phyloP scores from a whole-genome alignment of 306 rosid species.

The Abrus precatorius region DNA sequence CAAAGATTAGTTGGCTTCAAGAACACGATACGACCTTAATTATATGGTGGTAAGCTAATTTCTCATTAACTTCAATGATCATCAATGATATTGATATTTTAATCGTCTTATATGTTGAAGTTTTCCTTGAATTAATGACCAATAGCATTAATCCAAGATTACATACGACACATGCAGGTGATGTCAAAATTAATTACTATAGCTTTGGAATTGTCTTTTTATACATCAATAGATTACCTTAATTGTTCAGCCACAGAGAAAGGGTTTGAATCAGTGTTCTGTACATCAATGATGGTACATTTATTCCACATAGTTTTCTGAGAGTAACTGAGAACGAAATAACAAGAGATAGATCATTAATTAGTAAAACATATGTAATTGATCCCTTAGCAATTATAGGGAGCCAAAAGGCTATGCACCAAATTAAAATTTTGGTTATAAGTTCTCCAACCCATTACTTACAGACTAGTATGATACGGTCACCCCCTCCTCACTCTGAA shows the following conservation, averaged over 20 bases:
- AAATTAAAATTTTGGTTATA: not conserved
- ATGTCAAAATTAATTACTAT: slow-evolving; percentile 51
- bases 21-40: slow-evolving; percentile 49
- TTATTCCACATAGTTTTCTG: slow-evolving; percentile 40
- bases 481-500: too few species aligned
- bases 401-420: slow-evolving; percentile 29
- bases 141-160: slow-evolving; percentile 26
- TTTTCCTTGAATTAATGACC: slow-evolving; percentile 26
- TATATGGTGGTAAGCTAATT: slow-evolving; percentile 47
- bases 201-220: slow-evolving; percentile 44
- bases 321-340: slow-evolving; percentile 26
- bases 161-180: slow-evolving; percentile 43
- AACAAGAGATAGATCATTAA: slow-evolving; percentile 45
- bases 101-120: slow-evolving; percentile 22
- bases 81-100: slow-evolving; percentile 38
- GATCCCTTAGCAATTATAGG: slow-evolving; percentile 21
- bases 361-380: slow-evolving; percentile 15
- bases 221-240: slow-evolving; percentile 44
- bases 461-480: too few species aligned
- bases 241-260: slow-evolving; percentile 40
- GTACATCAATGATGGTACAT: slow-evolving; percentile 39
- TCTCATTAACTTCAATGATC: slow-evolving; percentile 45
- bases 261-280: slow-evolving; percentile 34
- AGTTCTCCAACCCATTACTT: not conserved
- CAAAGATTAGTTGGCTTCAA: slow-evolving; percentile 54